These are phyloP conservation scores for Curvularia hawaiiensis DNA, from an alignment of 2,329 filamentous ascomycete genomes.

Conservation along the genomic window DNA sequence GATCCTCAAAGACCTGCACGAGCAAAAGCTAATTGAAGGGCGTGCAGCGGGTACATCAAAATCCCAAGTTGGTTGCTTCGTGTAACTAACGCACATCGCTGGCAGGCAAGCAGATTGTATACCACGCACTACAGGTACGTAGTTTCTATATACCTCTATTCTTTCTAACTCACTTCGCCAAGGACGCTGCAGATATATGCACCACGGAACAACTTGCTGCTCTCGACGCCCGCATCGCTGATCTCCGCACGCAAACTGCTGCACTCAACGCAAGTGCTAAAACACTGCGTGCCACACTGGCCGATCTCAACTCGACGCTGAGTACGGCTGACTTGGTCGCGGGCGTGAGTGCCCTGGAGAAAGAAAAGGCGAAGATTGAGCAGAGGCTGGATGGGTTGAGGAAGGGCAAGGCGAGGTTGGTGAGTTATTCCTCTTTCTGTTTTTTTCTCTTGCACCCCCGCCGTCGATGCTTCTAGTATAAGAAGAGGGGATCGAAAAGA, in stretches of 20 bases:
- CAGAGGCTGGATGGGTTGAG: conserved; percentile 50
- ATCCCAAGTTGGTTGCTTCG: background rate
- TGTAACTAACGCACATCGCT: background rate
- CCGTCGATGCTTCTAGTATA: no score
- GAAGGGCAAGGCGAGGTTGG: conserved; percentile 50
- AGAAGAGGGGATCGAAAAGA: no score
- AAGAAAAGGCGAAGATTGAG: conserved; percentile 51
- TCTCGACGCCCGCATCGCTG: conserved; percentile 56
- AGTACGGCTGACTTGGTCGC: conserved; percentile 57
- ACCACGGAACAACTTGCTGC: conserved; percentile 56
- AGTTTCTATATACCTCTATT: no score
- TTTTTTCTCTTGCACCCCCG: no score
- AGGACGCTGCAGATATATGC: conserved; percentile 57
- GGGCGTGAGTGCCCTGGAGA: conserved; percentile 51
- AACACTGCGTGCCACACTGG: conserved; percentile 54
- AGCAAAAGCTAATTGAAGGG: conserved; percentile 63
- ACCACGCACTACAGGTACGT: conserved; percentile 60
- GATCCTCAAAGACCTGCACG: conserved; percentile 66
- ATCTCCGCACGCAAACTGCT: conserved; percentile 53
- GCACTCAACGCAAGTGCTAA: conserved; percentile 55
- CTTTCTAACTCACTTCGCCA: no score
- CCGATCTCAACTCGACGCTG: conserved; percentile 54
- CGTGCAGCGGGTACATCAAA: conserved; percentile 55
- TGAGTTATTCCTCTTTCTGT: conserved; percentile 38
- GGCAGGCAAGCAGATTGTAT: conserved; percentile 66